Conservation (phyloP, 306 rosid species). For the Vigna angularis region DNA sequence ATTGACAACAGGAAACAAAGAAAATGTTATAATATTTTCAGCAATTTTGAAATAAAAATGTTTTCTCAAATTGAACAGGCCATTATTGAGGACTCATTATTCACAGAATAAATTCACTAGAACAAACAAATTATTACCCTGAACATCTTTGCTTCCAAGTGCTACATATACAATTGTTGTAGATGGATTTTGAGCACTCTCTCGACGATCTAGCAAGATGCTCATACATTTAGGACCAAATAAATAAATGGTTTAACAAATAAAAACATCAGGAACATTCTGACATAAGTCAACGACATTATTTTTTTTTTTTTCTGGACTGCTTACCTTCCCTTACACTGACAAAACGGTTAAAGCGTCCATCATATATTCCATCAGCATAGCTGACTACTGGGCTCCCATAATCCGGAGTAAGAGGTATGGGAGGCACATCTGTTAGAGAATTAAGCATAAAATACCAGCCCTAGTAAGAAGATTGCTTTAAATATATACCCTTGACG, state of each 20-base stretch:
- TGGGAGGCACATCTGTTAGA: constrained; percentile 66
- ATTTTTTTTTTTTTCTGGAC: not conserved
- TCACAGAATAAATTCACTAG: not conserved
- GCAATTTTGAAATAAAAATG: not conserved
- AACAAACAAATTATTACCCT: constrained; percentile 60
- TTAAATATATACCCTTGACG: constrained; percentile 12
- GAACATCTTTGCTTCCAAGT: constrained; percentile 62
- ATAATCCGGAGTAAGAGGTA: constrained; percentile 81
- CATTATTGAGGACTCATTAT: constrained; percentile 16
- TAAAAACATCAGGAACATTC: constrained; percentile 12
- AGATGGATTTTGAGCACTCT: constrained; percentile 66
- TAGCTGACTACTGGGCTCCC: constrained; percentile 75
- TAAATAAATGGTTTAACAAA: not conserved
- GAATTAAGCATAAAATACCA: constrained; percentile 22
- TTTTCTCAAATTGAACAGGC: not conserved
- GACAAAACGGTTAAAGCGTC: constrained; percentile 74
- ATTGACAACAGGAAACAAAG: not conserved
- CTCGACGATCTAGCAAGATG: constrained; percentile 69
- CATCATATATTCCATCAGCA: constrained; percentile 88
- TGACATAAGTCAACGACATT: not conserved
- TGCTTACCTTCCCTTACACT: constrained; percentile 82
- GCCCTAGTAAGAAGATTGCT: constrained; percentile 30
- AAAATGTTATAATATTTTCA: not conserved
- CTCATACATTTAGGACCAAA: constrained; percentile 28
- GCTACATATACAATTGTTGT: constrained; percentile 72